These are phyloP conservation scores for Nicotiana benthamiana DNA, from an alignment of 257 asterid species.

Conservation along the genomic window DNA sequence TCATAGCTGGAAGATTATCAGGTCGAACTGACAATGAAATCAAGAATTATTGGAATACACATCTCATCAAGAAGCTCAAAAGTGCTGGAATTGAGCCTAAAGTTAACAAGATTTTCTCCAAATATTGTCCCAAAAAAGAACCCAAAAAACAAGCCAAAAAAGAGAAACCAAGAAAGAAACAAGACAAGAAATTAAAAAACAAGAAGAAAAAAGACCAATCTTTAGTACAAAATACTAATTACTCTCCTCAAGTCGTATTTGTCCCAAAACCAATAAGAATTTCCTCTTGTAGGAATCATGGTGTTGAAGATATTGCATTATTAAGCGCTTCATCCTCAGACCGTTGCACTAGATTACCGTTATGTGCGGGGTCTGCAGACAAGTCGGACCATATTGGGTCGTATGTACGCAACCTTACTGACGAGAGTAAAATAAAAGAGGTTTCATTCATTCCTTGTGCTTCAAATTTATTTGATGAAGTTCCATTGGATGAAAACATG, in stretches of 20 bases:
- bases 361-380: too few relatives aligned
- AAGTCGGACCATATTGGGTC: too few relatives aligned
- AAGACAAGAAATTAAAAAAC: background rate
- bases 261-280: conserved; percentile 6
- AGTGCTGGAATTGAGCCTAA: conserved; percentile 13
- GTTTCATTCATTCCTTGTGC: background rate
- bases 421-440: background rate
- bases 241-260: background rate
- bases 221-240: background rate
- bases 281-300: background rate
- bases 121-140: background rate
- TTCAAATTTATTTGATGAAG: background rate
- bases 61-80: conserved; percentile 10
- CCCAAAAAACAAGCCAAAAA: background rate
- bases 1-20: conserved; percentile 23
- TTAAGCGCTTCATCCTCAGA: background rate
- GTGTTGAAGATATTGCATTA: background rate
- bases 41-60: conserved; percentile 21
- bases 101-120: background rate
- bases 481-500: background rate
- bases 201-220: background rate
- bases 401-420: background rate
- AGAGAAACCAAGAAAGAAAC: background rate
- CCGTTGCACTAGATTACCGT: too few relatives aligned
- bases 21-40: conserved; percentile 28